phyloP scores from a whole-genome alignment of 352 stramenopile genomes.

The Salisapilia sapeloensis region DNA sequence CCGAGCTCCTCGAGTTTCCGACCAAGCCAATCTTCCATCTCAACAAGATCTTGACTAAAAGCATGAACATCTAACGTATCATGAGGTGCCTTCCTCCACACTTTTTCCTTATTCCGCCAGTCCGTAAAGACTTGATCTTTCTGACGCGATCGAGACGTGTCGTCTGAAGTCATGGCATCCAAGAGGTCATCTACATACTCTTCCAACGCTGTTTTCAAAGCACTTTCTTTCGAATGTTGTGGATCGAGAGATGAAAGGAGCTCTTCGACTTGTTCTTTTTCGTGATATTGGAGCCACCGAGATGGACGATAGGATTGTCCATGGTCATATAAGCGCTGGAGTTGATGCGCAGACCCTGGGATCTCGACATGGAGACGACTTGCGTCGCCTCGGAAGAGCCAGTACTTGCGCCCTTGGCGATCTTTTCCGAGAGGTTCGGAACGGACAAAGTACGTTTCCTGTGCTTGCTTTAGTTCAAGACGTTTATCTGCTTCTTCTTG shows the following conservation, averaged over 20 bases:
- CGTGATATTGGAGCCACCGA: slow-evolving; percentile 51
- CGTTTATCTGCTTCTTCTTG: slow-evolving; percentile 59
- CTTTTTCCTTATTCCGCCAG: slow-evolving; percentile 43
- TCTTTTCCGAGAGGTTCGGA: slow-evolving; percentile 61
- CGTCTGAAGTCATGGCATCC: too few species aligned
- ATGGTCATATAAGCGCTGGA: slow-evolving; percentile 26
- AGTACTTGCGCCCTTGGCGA: slow-evolving; percentile 36
- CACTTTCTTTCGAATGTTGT: slow-evolving; percentile 22
- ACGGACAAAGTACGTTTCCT: slow-evolving; percentile 51
- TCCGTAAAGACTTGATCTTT: slow-evolving; percentile 15
- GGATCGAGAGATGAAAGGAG: slow-evolving; percentile 40
- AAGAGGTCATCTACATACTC: slow-evolving; percentile 50
- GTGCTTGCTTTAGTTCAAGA: slow-evolving; percentile 38
- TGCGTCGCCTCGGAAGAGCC: slow-evolving; percentile 51
- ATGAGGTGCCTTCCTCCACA: slow-evolving; percentile 29
- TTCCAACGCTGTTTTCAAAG: slow-evolving; percentile 21
- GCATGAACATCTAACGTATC: slow-evolving; percentile 18
- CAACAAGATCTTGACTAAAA: slow-evolving; percentile 35
- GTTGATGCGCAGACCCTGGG: slow-evolving; percentile 15
- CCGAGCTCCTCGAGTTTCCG: slow-evolving; percentile 42
- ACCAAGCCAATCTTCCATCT: slow-evolving; percentile 37
- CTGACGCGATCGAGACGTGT: too few species aligned
- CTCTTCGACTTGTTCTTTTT: slow-evolving; percentile 33
- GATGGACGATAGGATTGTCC: slow-evolving; percentile 1
- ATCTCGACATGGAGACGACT: slow-evolving; percentile 55